Evolutionary conservation across 2,329 filamentous ascomycete genomes (phyloP).

Genomic region (Aspergillus ibericus): DNA sequence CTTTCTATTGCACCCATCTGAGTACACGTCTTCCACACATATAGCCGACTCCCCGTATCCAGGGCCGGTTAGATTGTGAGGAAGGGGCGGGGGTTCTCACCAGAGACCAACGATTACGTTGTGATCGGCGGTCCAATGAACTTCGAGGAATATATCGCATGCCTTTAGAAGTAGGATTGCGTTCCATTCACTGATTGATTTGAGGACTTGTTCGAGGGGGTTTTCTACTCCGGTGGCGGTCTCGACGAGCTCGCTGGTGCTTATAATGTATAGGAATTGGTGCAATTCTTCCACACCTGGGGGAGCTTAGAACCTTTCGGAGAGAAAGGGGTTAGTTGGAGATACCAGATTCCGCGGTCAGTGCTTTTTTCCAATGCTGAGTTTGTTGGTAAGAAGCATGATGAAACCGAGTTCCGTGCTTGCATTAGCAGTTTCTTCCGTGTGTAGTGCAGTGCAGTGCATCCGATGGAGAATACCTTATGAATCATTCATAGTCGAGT

Average conservation of each 20-base stretch:
- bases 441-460: too few relatives aligned
- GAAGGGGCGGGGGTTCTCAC: not conserved
- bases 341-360: not conserved
- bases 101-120: not conserved
- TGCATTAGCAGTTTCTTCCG: too few relatives aligned
- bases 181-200: not conserved
- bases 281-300: not conserved
- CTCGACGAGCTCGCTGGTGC: not conserved
- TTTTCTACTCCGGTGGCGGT: not conserved
- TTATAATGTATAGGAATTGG: not conserved
- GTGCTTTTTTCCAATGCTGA: not conserved
- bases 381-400: not conserved
- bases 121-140: not conserved
- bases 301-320: not conserved
- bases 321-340: too few relatives aligned
- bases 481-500: too few relatives aligned
- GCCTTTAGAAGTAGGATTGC: conserved; percentile 1
- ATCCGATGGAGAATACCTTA: not conserved
- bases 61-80: conserved; percentile 43
- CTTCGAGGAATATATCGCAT: conserved; percentile 3
- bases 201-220: not conserved
- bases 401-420: not conserved
- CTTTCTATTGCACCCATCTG: not conserved
- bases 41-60: not conserved
- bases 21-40: not conserved